Base-by-base conservation (phyloP, 1,284 basidiomycete species). In the Sporisorium scitamineum region DNA sequence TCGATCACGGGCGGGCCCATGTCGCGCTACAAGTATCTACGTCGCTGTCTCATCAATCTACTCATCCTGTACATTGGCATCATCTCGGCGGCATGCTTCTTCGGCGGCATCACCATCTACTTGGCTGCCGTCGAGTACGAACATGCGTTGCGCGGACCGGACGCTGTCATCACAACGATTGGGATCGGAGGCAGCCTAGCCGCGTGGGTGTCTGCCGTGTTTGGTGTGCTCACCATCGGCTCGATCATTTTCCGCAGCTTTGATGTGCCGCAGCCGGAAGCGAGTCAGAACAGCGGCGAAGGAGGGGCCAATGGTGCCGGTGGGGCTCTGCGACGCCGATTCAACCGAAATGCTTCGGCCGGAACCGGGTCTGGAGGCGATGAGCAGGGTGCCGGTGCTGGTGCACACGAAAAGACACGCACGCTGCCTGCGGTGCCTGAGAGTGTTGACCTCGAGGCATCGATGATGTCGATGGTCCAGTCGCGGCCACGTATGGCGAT, bases 351-450 rank as follows among this genome's bases (percentile, higher is more conserved):
- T 31, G 50, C 32, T 18, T 68, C 76, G 34, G 2, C 27, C 5
- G 54, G 58, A 6, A 61, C 62, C 14, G 54, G 54, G 20, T 48
- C 51, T 5, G 41, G 9, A 44, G 56, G 45, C 7, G 58, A 44
- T 4, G 52, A 61, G 50, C 51, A 53, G 41, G 37, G 16, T 20
- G 44, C 37, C 10, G 45, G 7, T 13, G 39, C 5, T 2, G 54
- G 20, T 2, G 44, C 22, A 26, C 61, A 69, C 8, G 65, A 68
- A 1, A 72, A 66, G 55, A 61, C 77, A 3, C 20, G 79, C 18
- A 78, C 75, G 16, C 54, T 81, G 26, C 79, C 79, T 13, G 75
- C 79, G 3, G 79, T 81, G n/a, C 79, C 79, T 2, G 79, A 81
- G 57, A 80, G 78, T 26, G 78, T 80, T 2, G 67, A 68, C 31